These are phyloP conservation scores for Penicillium sp. DNA, from an alignment of 2,329 filamentous ascomycete genomes.

Conservation along the genomic window DNA sequence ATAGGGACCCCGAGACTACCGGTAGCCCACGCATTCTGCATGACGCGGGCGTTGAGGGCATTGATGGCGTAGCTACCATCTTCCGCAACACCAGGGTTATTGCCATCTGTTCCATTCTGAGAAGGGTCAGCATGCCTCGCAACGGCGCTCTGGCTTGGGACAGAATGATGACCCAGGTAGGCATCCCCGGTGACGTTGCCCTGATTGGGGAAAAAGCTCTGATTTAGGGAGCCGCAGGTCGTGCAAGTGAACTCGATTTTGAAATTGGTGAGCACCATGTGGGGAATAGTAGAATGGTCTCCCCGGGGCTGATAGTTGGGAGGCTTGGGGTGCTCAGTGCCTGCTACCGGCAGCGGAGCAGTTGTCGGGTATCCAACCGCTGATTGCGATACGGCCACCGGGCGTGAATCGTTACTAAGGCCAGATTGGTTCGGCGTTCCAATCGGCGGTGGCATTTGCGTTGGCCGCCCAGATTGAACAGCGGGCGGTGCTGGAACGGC, in stretches of 20 bases:
- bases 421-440: conserved; percentile 22
- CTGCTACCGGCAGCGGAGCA: conserved; percentile 19
- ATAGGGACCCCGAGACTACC: conserved; percentile 31
- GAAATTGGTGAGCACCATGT: conserved; percentile 37
- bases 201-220: conserved; percentile 40
- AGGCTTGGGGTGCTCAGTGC: conserved; percentile 23
- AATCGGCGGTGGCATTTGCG: conserved; percentile 23
- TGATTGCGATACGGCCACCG: conserved; percentile 24
- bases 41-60: conserved; percentile 24
- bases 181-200: conserved; percentile 33
- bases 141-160: conserved; percentile 19
- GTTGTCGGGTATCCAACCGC: conserved; percentile 23
- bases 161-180: conserved; percentile 28
- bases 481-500: conserved; percentile 22
- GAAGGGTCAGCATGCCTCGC: conserved; percentile 20
- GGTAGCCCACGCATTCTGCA: conserved; percentile 30
- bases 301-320: conserved; percentile 23
- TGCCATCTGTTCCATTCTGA: conserved; percentile 19
- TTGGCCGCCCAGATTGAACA: conserved; percentile 19
- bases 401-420: conserved; percentile 23
- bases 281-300: conserved; percentile 28
- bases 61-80: conserved; percentile 25
- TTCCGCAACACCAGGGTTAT: conserved; percentile 18
- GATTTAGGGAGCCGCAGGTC: conserved; percentile 38
- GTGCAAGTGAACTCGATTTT: conserved; percentile 43